phyloP scores from a whole-genome alignment of 805 yeast genomes.

The Metschnikowia continentalis region DNA sequence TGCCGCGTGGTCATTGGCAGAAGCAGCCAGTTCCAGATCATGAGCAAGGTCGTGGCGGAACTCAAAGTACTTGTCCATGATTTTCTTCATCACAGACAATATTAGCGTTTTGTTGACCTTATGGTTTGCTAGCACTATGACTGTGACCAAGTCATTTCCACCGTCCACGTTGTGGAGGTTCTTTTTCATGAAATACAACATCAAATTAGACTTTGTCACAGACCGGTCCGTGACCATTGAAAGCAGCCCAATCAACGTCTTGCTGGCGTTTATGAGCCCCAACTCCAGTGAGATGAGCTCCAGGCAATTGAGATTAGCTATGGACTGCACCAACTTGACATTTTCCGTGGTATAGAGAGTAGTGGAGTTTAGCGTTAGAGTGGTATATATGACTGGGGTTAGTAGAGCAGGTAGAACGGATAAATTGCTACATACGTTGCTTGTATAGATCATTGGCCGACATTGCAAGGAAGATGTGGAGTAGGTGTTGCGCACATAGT shows the following conservation, averaged over 20 bases:
- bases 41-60: conserved; percentile 30
- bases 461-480: conserved; percentile 6
- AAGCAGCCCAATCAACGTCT: conserved; percentile 37
- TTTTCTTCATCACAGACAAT: conserved; percentile 44
- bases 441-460: conserved; percentile 8
- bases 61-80: conserved; percentile 47
- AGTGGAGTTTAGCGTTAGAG: conserved; percentile 52
- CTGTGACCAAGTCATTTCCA: conserved; percentile 48
- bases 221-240: conserved; percentile 24
- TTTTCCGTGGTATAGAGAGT: conserved; percentile 58
- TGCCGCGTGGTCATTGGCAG: conserved; percentile 9
- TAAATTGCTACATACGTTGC: conserved; percentile 11
- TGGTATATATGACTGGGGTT: conserved; percentile 41
- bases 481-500: background rate
- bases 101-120: conserved; percentile 44
- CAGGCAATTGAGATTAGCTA: conserved; percentile 46
- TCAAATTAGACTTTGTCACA: conserved; percentile 27
- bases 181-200: conserved; percentile 49
- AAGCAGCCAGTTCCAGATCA: background rate
- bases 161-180: conserved; percentile 38
- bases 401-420: conserved; percentile 1
- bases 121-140: conserved; percentile 45
- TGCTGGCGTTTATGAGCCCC: conserved; percentile 49
- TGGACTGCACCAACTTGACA: conserved; percentile 35
- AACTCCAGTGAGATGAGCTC: conserved; percentile 53